Percentiles rank a stretch among this genome's conserved stretches.
These are phyloP conservation scores for Eucalyptus globulus DNA, from an alignment of 345 rosid genomes.

Conservation along the genomic window DNA sequence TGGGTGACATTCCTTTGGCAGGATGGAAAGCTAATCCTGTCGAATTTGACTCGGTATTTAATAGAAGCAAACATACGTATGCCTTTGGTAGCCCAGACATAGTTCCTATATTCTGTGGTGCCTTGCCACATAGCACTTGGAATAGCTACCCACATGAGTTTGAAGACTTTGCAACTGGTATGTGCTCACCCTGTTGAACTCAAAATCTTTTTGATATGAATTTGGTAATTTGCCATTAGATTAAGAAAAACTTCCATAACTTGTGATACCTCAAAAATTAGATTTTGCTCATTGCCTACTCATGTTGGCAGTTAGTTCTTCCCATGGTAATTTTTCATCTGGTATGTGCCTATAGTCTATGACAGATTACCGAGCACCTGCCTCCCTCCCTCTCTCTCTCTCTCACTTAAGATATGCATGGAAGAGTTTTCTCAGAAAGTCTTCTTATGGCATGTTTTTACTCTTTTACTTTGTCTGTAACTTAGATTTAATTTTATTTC, in stretches of 20 bases:
- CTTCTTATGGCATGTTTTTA: not conserved
- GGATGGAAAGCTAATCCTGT: conserved; percentile 99
- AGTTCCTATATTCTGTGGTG: conserved; percentile 86
- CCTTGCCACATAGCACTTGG: conserved; percentile 85
- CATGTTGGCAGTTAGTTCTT: not conserved
- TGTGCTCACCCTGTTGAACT: not conserved
- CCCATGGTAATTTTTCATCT: not conserved
- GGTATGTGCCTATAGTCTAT: not conserved
- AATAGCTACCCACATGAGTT: conserved; percentile 73
- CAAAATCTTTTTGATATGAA: not conserved
- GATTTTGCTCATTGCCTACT: not conserved
- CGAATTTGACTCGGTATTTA: conserved; percentile 91
- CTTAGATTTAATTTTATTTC: not conserved
- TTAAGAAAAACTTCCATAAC: not conserved
- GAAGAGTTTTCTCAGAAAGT: not conserved
- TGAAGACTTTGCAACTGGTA: conserved; percentile 98
- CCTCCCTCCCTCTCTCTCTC: not conserved
- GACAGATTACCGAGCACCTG: not conserved
- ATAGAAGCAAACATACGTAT: conserved; percentile 71
- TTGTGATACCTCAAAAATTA: not conserved
- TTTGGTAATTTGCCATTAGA: not conserved
- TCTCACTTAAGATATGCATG: not conserved
- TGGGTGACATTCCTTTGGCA: conserved; percentile 9
- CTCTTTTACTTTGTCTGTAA: not conserved
- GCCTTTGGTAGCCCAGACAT: conserved; percentile 94